Evolutionary conservation across 2,329 filamentous ascomycete species (phyloP).

Genomic region (Diaporthe velutina): DNA sequence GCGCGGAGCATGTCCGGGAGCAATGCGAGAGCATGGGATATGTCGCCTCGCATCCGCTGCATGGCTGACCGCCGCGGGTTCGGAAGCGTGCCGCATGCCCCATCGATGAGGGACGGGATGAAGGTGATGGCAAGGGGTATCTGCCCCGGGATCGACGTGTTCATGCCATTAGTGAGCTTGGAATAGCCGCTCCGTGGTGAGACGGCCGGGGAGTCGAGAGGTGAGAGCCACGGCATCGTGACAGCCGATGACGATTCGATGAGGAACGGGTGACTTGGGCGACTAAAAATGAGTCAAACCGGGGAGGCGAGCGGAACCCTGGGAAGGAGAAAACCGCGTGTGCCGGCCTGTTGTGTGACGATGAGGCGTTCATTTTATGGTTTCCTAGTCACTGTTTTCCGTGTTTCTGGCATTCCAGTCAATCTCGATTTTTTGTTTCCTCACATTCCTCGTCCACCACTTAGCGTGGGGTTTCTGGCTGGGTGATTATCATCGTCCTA

Average conservation of each 20-base stretch:
- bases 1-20: slow-evolving; percentile 43
- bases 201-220: slow-evolving; percentile 23
- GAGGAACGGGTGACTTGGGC: not conserved
- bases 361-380: slow-evolving; percentile 28
- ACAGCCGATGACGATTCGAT: not conserved
- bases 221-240: slow-evolving; percentile 37
- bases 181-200: slow-evolving; percentile 23
- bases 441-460: not conserved
- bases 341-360: not conserved
- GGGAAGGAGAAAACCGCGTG: not conserved
- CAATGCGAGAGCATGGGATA: slow-evolving; percentile 40
- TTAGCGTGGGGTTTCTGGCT: slow-evolving; percentile 14
- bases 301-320: not conserved
- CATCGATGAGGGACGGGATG: slow-evolving; percentile 52
- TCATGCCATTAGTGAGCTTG: slow-evolving; percentile 8
- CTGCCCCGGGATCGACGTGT: not conserved
- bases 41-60: slow-evolving; percentile 44
- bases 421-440: not conserved
- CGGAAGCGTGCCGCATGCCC: slow-evolving; percentile 50
- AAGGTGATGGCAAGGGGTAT: slow-evolving; percentile 46
- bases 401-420: slow-evolving; percentile 20
- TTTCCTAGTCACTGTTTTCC: slow-evolving; percentile 13
- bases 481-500: slow-evolving; percentile 18
- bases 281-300: not conserved
- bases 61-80: slow-evolving; percentile 44